These are phyloP conservation scores for Penicillium crustosum DNA, from an alignment of 2,329 filamentous ascomycete species.

Conservation along the genomic window DNA sequence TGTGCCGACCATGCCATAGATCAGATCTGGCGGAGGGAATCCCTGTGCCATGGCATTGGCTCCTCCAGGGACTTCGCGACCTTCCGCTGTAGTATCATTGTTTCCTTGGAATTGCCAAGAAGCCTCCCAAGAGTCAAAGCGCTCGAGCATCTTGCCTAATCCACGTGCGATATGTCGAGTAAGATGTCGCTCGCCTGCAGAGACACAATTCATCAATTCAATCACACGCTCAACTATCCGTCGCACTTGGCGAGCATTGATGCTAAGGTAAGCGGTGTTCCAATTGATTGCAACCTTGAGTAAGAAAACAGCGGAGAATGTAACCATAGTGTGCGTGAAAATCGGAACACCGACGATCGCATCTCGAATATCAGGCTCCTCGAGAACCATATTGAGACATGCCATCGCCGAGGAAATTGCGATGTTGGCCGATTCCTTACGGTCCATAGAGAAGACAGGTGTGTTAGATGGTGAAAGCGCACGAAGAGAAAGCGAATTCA, in stretches of 20 bases:
- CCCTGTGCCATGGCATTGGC: conserved; percentile 44
- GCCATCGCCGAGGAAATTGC: conserved; percentile 51
- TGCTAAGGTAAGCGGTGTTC: conserved; percentile 44
- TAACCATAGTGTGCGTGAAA: conserved; percentile 49
- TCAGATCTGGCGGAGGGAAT: conserved; percentile 43
- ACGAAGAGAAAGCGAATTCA: conserved; percentile 47
- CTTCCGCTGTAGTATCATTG: conserved; percentile 15
- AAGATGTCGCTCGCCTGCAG: conserved; percentile 43
- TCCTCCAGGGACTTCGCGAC: conserved; percentile 39
- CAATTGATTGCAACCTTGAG: conserved; percentile 48
- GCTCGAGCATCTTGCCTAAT: conserved; percentile 43
- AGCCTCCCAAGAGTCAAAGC: conserved; percentile 43
- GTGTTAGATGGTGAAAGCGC: conserved; percentile 46
- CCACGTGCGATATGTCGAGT: conserved; percentile 45
- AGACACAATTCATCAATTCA: conserved; percentile 42
- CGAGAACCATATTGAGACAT: conserved; percentile 48
- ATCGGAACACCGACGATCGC: conserved; percentile 51
- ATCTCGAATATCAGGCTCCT: conserved; percentile 51
- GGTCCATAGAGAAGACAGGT: conserved; percentile 45
- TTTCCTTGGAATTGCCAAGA: conserved; percentile 30
- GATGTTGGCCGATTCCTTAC: conserved; percentile 47
- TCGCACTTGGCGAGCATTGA: conserved; percentile 41
- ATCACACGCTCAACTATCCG: conserved; percentile 42
- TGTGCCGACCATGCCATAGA: conserved; percentile 47
- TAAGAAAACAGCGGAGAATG: conserved; percentile 48